Percentiles rank a stretch among this genome's conserved stretches.
These are phyloP conservation scores for Suaeda aralocaspica DNA, from an alignment of 148 eudicot genomes.

Conservation along the genomic window DNA sequence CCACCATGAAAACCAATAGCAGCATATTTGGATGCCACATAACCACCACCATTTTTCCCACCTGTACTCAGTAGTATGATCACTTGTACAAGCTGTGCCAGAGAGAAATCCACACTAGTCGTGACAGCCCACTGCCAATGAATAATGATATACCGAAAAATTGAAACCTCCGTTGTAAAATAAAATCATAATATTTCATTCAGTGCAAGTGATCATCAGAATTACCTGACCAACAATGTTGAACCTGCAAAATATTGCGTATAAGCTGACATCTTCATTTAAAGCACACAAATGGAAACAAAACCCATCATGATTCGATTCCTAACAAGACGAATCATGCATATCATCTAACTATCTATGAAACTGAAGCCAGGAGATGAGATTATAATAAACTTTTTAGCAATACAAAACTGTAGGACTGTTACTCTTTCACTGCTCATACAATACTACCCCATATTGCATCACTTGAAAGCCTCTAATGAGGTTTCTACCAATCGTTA, in stretches of 20 bases:
- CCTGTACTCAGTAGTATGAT: conserved; percentile 92
- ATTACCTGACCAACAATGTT: conserved; percentile 97
- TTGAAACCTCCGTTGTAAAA: conserved; percentile 1
- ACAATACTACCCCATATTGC: too few relatives aligned
- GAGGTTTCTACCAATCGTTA: too few relatives aligned
- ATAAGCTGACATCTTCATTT: background rate
- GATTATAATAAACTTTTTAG: too few relatives aligned
- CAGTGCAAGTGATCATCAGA: background rate
- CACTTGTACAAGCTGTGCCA: conserved; percentile 84
- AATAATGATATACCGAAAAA: conserved; percentile 10
- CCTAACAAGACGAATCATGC: too few relatives aligned
- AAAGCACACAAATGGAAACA: background rate
- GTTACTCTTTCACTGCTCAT: too few relatives aligned
- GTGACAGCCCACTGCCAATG: conserved; percentile 95
- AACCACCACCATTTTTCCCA: conserved; percentile 93
- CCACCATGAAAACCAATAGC: conserved; percentile 75
- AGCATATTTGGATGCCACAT: conserved; percentile 73
- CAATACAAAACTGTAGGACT: too few relatives aligned
- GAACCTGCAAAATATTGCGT: conserved; percentile 73
- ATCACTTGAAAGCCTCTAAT: too few relatives aligned
- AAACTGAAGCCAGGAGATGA: too few relatives aligned
- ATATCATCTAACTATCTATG: too few relatives aligned
- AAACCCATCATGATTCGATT: background rate
- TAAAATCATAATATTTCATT: conserved; percentile 5
- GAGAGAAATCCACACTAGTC: conserved; percentile 81